Percentiles rank a stretch among this genome's conserved stretches.
Evolutionary conservation across 345 rosid species (phyloP).

Genomic region (Brassica carinata): DNA sequence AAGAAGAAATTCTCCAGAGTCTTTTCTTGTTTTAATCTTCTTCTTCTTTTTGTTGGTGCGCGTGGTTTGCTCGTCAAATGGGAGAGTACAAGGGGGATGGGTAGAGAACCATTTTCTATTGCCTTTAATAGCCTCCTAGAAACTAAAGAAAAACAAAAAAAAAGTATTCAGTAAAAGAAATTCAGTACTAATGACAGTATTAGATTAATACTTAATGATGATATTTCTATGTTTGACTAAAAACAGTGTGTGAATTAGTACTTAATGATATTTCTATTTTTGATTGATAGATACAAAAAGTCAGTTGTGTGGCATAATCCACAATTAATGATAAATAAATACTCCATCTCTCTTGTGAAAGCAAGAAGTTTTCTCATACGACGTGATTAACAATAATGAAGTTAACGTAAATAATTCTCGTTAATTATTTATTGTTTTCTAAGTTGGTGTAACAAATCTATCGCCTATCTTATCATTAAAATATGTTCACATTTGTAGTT

Average conservation of each 20-base stretch:
- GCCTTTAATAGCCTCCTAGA: constrained; percentile 25
- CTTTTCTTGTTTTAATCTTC: not conserved
- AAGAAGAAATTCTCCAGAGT: not conserved
- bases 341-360: not conserved
- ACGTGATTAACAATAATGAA: not conserved
- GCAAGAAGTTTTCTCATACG: not conserved
- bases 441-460: no score
- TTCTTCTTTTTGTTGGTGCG: not conserved
- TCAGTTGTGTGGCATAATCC: not conserved
- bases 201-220: not conserved
- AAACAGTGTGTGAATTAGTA: no score
- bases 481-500: not conserved
- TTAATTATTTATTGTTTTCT: not conserved
- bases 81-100: constrained; percentile 9
- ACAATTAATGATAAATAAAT: not conserved
- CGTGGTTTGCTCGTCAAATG: constrained; percentile 25
- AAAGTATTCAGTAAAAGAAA: not conserved
- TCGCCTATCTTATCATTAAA: constrained; percentile 10
- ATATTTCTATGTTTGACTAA: not conserved
- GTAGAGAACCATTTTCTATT: not conserved
- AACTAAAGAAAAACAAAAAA: not conserved
- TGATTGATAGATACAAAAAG: not conserved
- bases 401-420: not conserved
- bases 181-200: not conserved
- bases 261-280: not conserved